Base-by-base conservation (phyloP, 2,329 filamentous ascomycete species). In the Aspergillus candidus region DNA sequence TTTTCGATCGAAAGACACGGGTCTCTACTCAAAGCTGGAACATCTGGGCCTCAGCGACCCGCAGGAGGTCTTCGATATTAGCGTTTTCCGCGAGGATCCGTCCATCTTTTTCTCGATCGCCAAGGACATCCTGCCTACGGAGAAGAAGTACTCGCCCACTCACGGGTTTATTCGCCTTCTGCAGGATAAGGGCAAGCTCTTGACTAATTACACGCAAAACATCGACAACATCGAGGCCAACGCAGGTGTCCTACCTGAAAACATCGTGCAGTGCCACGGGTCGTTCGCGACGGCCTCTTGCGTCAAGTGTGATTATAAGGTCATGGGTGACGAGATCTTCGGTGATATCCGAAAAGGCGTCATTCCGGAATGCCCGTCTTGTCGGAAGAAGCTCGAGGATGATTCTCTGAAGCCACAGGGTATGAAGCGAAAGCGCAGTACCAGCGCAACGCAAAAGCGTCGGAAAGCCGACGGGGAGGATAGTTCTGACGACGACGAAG, bases 121-220 rank as follows among this genome's bases (percentile, higher is more conserved):
- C 37, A 88, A 88, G 63, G 88, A 94, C 62, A 95, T 97, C 52
- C 72, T 97, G 27, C 89, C 91, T 10, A 79, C 81, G 15, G 82
- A 84, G 11, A 82, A 87, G 53, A 82, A 82, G 57, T 94, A 82
- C 72, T 89, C 91, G 1, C 90, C 91, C 0, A 97, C 93, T 0
- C 93, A 98, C 72, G 83, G 85, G 41, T 98, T 98, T 71, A 94
- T 98, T 60, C 81, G 83, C 30, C 76, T 96, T 56, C 78, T 98
- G 31, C 87, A 98, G 66, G 78, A 91, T 55, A 86, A 89, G 65
- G 82, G 80, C 53, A 95, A 95, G 66, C 78, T 98, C 6, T 78
- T 96, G 47, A 97, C 90, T 34, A 96, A 97, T 70, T 98, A 96
- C 72, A 94, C 93, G 0, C 93, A 98, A 65, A 98, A 98, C 66